phyloP scores from a whole-genome alignment of 306 rosid genomes.

The Bauhinia variegata region DNA sequence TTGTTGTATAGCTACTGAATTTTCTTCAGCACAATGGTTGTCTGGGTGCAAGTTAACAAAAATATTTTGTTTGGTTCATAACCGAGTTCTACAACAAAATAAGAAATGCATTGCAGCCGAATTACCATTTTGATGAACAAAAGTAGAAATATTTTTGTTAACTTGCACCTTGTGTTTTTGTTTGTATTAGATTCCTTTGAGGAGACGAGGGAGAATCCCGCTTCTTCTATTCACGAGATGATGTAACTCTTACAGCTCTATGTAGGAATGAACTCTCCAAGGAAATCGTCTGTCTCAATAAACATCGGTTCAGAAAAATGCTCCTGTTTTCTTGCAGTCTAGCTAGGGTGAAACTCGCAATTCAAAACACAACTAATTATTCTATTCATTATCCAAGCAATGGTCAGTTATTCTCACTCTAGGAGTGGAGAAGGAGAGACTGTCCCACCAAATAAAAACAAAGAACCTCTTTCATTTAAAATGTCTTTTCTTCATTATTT shows the following conservation, averaged over 20 bases:
- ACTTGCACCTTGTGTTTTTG: slow-evolving; percentile 40
- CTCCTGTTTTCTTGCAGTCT: slow-evolving; percentile 6
- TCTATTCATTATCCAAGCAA: slow-evolving; percentile 11
- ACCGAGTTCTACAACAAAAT: slow-evolving; percentile 3
- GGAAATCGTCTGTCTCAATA: slow-evolving; percentile 14
- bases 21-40: slow-evolving; percentile 36
- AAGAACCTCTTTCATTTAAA: slow-evolving; percentile 23
- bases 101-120: slow-evolving; percentile 21
- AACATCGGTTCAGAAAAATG: background rate
- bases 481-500: background rate
- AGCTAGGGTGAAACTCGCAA: background rate
- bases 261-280: slow-evolving; percentile 31
- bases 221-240: slow-evolving; percentile 38
- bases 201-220: slow-evolving; percentile 50
- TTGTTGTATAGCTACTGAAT: slow-evolving; percentile 48
- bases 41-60: slow-evolving; percentile 54
- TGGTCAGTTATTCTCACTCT: slow-evolving; percentile 15
- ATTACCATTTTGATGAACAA: slow-evolving; percentile 33
- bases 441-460: slow-evolving; percentile 41
- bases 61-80: slow-evolving; percentile 44
- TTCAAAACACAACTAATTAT: no score
- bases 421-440: slow-evolving; percentile 36
- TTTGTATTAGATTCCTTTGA: slow-evolving; percentile 1
- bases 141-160: slow-evolving; percentile 54
- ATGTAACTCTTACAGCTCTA: slow-evolving; percentile 42